phyloP scores from a whole-genome alignment of 768 basidiomycete genomes.

The Mycena haematopus region DNA sequence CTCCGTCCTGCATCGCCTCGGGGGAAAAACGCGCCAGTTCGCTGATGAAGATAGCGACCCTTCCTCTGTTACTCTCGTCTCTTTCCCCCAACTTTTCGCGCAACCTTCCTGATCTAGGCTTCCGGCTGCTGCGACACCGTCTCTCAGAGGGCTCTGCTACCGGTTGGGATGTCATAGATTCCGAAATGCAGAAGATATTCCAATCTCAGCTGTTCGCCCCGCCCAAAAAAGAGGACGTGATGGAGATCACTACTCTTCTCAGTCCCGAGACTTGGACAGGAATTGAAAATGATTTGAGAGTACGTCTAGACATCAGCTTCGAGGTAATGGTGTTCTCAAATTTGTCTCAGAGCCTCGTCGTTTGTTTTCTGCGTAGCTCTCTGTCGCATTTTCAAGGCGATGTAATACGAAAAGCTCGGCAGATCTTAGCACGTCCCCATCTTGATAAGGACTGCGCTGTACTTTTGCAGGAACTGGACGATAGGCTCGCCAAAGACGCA shows the following conservation, averaged over 20 bases:
- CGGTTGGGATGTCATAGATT: constrained; percentile 46
- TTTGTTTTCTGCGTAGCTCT: constrained; percentile 39
- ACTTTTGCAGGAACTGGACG: constrained; percentile 18
- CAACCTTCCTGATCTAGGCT: constrained; percentile 41
- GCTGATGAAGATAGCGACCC: constrained; percentile 48
- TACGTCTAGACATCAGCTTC: constrained; percentile 30
- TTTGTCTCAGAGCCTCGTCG: constrained; percentile 29
- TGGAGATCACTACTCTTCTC: constrained; percentile 46
- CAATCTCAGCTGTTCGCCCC: constrained; percentile 30
- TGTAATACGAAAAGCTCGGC: constrained; percentile 32
- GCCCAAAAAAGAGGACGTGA: constrained; percentile 39
- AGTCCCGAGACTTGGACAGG: constrained; percentile 46
- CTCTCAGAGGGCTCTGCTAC: constrained; percentile 49
- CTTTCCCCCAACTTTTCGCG: constrained; percentile 38
- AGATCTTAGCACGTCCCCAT: constrained; percentile 21
- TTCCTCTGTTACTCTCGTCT: constrained; percentile 28
- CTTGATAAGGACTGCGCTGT: constrained; percentile 12
- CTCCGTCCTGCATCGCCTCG: constrained; percentile 43
- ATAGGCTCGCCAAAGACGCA: constrained; percentile 11
- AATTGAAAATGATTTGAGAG: constrained; percentile 37
- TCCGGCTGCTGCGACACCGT: constrained; percentile 50
- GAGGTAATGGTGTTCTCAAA: constrained; percentile 13
- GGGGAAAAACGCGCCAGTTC: constrained; percentile 43
- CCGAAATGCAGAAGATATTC: constrained; percentile 35
- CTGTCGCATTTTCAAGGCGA: constrained; percentile 37